Percentiles rank a stretch among this genome's conserved stretches.
Evolutionary conservation across 108 stramenopile genomes (phyloP).

Genomic region (Seminavis robusta): DNA sequence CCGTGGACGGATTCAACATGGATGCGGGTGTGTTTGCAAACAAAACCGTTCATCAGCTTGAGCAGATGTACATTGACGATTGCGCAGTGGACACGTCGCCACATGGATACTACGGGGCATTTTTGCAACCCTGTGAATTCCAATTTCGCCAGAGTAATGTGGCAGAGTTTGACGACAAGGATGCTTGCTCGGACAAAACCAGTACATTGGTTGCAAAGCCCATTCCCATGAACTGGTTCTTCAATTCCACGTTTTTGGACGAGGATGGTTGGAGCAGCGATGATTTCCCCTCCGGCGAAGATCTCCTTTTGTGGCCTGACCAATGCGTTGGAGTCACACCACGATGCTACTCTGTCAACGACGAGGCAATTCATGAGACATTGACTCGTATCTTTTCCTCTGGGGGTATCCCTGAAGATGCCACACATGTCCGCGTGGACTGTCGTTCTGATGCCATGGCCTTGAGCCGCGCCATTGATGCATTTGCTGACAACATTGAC

Average conservation of each 20-base stretch:
- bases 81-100: neutral
- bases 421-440: slow-evolving; percentile 1
- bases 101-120: neutral
- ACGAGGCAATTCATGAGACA: too few relatives aligned
- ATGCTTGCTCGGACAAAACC: too few relatives aligned
- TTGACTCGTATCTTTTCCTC: neutral
- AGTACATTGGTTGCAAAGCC: neutral
- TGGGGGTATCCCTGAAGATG: neutral
- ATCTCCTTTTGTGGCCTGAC: slow-evolving; percentile 6
- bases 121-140: neutral
- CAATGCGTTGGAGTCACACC: slow-evolving; percentile 7
- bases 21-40: too few relatives aligned
- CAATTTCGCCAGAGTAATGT: neutral
- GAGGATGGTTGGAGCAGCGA: slow-evolving; percentile 2
- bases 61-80: neutral
- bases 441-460: slow-evolving; percentile 3
- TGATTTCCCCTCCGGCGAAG: slow-evolving; percentile 4
- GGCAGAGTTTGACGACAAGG: too few relatives aligned
- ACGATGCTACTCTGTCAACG: slow-evolving; percentile 3
- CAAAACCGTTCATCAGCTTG: neutral
- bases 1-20: too few relatives aligned
- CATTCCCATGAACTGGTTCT: slow-evolving; percentile 1
- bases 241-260: slow-evolving; percentile 1
- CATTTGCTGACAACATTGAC: neutral
- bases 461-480: neutral